Evolutionary conservation across 345 rosid genomes (phyloP).

Genomic region (Microthlaspi erraticum): DNA sequence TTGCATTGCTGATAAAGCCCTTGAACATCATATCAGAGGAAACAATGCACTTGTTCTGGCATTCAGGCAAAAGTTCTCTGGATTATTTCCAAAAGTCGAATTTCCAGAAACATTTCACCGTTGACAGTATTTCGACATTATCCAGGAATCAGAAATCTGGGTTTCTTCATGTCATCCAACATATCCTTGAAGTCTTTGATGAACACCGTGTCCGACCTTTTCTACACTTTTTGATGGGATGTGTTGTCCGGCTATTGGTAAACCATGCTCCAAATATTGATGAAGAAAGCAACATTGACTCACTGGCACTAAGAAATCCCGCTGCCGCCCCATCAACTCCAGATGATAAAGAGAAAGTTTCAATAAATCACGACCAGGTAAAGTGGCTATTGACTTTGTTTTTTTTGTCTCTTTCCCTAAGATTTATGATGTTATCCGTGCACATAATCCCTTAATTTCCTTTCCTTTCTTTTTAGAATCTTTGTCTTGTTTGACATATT

Average conservation of each 20-base stretch:
- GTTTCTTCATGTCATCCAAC: constrained; percentile 85
- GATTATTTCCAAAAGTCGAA: constrained; percentile 54
- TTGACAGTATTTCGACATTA: constrained; percentile 58
- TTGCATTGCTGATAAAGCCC: constrained; percentile 79
- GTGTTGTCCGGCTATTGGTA: constrained; percentile 71
- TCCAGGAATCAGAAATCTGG: constrained; percentile 81
- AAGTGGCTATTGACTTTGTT: constrained; percentile 28
- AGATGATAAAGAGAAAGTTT: constrained; percentile 42
- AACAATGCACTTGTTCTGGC: constrained; percentile 58
- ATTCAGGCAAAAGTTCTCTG: constrained; percentile 45
- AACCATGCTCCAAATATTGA: constrained; percentile 57
- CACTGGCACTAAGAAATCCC: constrained; percentile 42
- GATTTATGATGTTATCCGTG: background rate
- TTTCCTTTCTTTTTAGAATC: constrained; percentile 8
- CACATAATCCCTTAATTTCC: constrained; percentile 1
- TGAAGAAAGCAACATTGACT: constrained; percentile 45
- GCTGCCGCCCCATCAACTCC: constrained; percentile 33
- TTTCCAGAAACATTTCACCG: constrained; percentile 60
- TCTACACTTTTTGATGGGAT: constrained; percentile 82
- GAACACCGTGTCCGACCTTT: constrained; percentile 71
- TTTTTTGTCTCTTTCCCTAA: constrained; percentile 10
- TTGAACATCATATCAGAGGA: constrained; percentile 58
- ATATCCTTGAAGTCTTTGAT: constrained; percentile 77
- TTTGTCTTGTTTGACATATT: constrained; percentile 7
- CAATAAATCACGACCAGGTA: constrained; percentile 55